Base-by-base conservation (phyloP, 345 rosid genomes). In the Leavenworthia alabamica region DNA sequence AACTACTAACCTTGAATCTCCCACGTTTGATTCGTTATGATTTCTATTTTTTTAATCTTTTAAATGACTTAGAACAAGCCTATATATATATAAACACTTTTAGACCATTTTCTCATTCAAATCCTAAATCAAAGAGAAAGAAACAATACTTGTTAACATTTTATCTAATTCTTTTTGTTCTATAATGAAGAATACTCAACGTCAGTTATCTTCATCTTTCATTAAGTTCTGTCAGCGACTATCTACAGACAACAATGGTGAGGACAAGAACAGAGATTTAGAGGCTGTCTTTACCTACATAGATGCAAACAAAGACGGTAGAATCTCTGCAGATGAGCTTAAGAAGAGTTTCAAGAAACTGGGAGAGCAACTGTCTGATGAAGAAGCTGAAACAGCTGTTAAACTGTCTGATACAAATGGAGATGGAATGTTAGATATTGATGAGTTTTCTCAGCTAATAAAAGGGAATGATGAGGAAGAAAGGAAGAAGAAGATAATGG, bases 291-390 rank as follows among this genome's bases (percentile, higher is more conserved):
- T 84, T 73, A 48, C 77, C 10, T 75, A 63, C 75, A 77, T 84
- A 16, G 94, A 86, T 22, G 82, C 78, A 61, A 73, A 86, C 60
- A 61, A 76, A 27, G 94, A 84, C 39, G 94, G 88, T 57, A 79
- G 67, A 58, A 79, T 86, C 32, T 79, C 90, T 0, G 64, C 86
- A 0, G 53, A 66, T 0, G 88, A 86, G 77, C 75, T 86, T 33
- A 76, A 71, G 53, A 68, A 74, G 67, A 79, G 87, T 61, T 64
- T 82, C 48, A 74, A 39, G 17, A 65, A 62, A 16, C 10, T 76
- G 4, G 94, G 88, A 43, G 83, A 79, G 41, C 55, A 64, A 48
- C 54, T 86, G 12, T 72, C 82, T 28, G 63, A 32, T 45, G 88
- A 73, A 64, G 88, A 82, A 50, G 90, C 85, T 0, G 76, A 75